Conservation (phyloP, 345 rosid genomes). For the Lumnitzera racemosa region DNA sequence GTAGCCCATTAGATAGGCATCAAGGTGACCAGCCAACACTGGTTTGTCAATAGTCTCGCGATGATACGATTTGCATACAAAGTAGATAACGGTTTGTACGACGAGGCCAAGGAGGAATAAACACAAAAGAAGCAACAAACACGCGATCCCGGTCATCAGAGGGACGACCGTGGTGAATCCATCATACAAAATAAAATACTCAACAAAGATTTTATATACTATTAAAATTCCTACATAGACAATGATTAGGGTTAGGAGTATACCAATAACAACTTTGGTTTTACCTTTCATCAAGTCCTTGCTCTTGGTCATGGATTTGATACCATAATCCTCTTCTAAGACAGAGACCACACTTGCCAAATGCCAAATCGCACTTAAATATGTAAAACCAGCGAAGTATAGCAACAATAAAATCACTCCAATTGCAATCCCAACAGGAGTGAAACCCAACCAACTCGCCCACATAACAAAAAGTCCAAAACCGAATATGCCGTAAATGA, state of each 20-base stretch:
- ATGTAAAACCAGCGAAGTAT: constrained; percentile 2
- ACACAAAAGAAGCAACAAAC: constrained; percentile 20
- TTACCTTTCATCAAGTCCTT: constrained; percentile 35
- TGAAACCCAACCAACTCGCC: neutral
- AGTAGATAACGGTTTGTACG: constrained; percentile 38
- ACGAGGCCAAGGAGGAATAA: constrained; percentile 33
- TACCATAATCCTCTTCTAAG: constrained; percentile 35
- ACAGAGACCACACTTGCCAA: constrained; percentile 48
- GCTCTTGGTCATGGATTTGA: constrained; percentile 43
- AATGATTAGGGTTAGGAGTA: constrained; percentile 13
- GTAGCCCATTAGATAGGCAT: constrained; percentile 28
- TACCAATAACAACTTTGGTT: constrained; percentile 10
- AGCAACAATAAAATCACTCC: neutral
- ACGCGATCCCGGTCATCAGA: constrained; percentile 16
- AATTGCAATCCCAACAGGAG: neutral
- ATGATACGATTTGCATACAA: constrained; percentile 55
- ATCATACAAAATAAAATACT: constrained; percentile 9
- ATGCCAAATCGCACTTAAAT: constrained; percentile 23
- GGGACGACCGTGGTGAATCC: neutral
- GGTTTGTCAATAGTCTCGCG: constrained; percentile 29
- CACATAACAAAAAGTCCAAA: neutral
- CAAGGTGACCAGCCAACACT: constrained; percentile 41
- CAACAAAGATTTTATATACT: constrained; percentile 11
- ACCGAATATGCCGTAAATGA: constrained; percentile 16
- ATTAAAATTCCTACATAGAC: constrained; percentile 9